Evolutionary conservation across 495 filamentous ascomycete genomes (phyloP).

Genomic region (Aspergillus ostianus): DNA sequence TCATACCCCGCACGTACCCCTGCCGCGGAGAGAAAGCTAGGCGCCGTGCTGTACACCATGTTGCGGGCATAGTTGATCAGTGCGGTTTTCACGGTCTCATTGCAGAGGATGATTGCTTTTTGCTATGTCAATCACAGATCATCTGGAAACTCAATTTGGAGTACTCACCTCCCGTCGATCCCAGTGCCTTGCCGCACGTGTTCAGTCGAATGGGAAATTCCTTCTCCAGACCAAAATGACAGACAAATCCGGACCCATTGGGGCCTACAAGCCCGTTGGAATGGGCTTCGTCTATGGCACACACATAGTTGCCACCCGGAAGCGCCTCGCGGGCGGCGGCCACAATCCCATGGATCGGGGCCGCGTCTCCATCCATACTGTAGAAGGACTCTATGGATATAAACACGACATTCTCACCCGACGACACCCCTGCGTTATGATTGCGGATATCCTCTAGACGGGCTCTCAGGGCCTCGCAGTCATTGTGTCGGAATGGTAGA

Average conservation of each 20-base stretch:
- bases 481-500: conserved; percentile 49
- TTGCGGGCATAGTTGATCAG: conserved; percentile 35
- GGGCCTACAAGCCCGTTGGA: conserved; percentile 58
- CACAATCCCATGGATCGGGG: conserved; percentile 53
- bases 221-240: conserved; percentile 54
- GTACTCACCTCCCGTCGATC: conserved; percentile 58
- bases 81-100: conserved; percentile 19
- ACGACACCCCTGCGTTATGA: neutral
- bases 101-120: conserved; percentile 20
- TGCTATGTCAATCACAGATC: neutral
- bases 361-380: conserved; percentile 70
- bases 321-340: conserved; percentile 46
- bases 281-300: conserved; percentile 71
- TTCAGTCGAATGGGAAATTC: conserved; percentile 58
- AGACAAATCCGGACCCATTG: conserved; percentile 57
- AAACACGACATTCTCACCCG: conserved; percentile 36
- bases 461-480: conserved; percentile 29
- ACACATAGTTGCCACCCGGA: conserved; percentile 50
- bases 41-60: conserved; percentile 35
- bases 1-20: conserved; percentile 32
- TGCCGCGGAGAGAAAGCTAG: conserved; percentile 32
- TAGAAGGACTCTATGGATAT: conserved; percentile 66
- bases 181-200: conserved; percentile 68
- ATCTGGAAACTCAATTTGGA: neutral
- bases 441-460: conserved; percentile 25